Base-by-base conservation (phyloP, 768 basidiomycete species). In the Rossbeevera mucosa region DNA sequence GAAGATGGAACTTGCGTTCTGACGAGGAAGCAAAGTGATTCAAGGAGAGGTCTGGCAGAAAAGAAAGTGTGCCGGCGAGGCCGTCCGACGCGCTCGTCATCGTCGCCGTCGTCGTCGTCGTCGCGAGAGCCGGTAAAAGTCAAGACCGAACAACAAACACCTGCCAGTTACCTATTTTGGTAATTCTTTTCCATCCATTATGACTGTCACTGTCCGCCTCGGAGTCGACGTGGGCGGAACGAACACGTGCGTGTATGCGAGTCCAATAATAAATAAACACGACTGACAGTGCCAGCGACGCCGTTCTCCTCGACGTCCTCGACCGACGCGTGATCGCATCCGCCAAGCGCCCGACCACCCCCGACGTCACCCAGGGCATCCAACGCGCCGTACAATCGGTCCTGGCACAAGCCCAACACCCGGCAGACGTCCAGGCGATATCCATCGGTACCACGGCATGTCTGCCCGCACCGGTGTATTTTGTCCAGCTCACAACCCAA, bases 371-470 rank as follows among this genome's bases (percentile, higher is more conserved):
- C 1, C 69, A 68, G 13, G 84, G 85, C 26, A 85, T 86, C 47
- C 79, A 80, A 48, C 53, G 59, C 3, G 82, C 80, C 1, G 71
- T 85, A 18, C 67, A 69, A 12, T 65, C 65, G 2, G 75, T 82
- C 5, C 65, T 85, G 44, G 56, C 70, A 33, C 62, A 70, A 7
- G 72, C 69, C 20, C 60, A 62, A 1, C 63, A 72, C 45, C 65
- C 70, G 5, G 53, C 68, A 2, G 57, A 72, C 1, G 71, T 85
- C 29, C 69, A 78, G 46, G 76, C 78, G 6, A 61, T 85, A 54
- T 74, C 79, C 29, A 80, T 86, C 53, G 84, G 85, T 29, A 85
- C 83, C 0, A 85, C 83, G 0, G 80, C 80, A 46, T 44, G 70
- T 50, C 51, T 24, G 26, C 4, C 21, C 14, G 5, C 4, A 12